Evolutionary conservation across 2,329 filamentous ascomycete genomes (phyloP), one percentile per base, ranked within the genome.

Genomic region (Botrytis elliptica): DNA sequence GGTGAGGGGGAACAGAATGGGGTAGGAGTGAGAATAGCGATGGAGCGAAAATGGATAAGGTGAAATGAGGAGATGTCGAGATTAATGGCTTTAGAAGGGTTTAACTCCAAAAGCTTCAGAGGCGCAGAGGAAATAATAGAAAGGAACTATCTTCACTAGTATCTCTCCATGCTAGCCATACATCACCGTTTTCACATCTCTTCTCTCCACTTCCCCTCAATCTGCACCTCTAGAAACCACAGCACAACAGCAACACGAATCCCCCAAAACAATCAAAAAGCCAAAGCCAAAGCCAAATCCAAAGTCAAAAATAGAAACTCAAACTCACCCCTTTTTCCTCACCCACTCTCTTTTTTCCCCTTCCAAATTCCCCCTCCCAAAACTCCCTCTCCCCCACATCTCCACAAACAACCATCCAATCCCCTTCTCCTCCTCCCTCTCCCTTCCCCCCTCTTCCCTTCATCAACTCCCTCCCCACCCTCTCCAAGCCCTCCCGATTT

Each of bases 401-500:
- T 10, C 81, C 81, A 67, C 78, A 75, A 16, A 77, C 14, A 68
- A 80, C 46, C 12, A 38, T 62, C 62, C 68, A 74, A 80, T 78
- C 70, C 67, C 38, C 57, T 6, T 14, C 49, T 14, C 18, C 49
- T 52, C 4, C 49, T n/a, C 4, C 49, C 25, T n/a, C 12, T n/a
- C 25, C 25, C 25, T 6, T 5, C 1, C 85, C n/a, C 90, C 86
- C 75, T 88, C 40, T 83, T 82, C 60, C 87, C 90, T 52, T 90
- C 91, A 8, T 18, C 74, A 90, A 86, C 20, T 33, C 63, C 22
- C 16, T 46, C 14, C 52, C 90, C 91, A 74, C 90, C 86, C 70
- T 81, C 79, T 36, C 91, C 88, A 79, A 94, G 92, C n/a, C 88
- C 76, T 84, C 82, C 16, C 84, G 80, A 63, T 81, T 85, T 75